Base-by-base conservation (phyloP, 768 basidiomycete species). In the Rhodotorula kratochvilovae region DNA sequence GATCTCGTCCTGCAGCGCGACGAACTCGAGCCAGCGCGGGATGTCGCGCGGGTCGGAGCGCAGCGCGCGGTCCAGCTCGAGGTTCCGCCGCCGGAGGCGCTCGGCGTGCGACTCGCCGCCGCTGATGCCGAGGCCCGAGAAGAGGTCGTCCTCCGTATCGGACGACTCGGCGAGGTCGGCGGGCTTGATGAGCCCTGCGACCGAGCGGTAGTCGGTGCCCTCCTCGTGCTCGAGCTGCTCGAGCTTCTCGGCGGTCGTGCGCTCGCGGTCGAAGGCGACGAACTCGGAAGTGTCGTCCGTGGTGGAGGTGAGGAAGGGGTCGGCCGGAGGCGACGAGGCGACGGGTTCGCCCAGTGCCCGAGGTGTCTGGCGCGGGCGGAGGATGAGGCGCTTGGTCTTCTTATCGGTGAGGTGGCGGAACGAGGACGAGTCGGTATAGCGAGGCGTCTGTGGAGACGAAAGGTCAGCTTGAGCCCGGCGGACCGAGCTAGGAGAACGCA, bases 11-110 rank as follows among this genome's bases (percentile, higher is more conserved):
- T 73, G 78, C 63, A 76, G 75, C 42, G 48, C 70, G 60, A 69
- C 73, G 57, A 80, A 80, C 21, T 70, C 78, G 46, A 82, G 76
- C 81, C 81, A 82, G 10, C 45, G 53, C 1, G 74, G 66, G 36
- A 78, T 59, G 70, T 80, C 76, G 2, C 56, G 39, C 1, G 80
- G 81, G 25, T 76, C 21, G 21, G 72, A 66, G 12, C 77, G 68
- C 4, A 80, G 62, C 25, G 73, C 71, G 11, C 73, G 70, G 48
- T 80, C 78, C 45, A 78, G 74, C 19, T 74, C 71, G 62, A 76
- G n/a, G 60, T 76, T 78, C 36, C 71, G 43, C 1, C 73, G 66
- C 27, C 73, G 63, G 8, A 78, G 61, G 54, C 64, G 65, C 12
- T 75, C 72, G 48, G 78, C 77, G 19, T 73, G 72, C 21, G 77